Evolutionary conservation across 495 filamentous ascomycete genomes (phyloP).

Genomic region (Hypoxylon fragiforme): DNA sequence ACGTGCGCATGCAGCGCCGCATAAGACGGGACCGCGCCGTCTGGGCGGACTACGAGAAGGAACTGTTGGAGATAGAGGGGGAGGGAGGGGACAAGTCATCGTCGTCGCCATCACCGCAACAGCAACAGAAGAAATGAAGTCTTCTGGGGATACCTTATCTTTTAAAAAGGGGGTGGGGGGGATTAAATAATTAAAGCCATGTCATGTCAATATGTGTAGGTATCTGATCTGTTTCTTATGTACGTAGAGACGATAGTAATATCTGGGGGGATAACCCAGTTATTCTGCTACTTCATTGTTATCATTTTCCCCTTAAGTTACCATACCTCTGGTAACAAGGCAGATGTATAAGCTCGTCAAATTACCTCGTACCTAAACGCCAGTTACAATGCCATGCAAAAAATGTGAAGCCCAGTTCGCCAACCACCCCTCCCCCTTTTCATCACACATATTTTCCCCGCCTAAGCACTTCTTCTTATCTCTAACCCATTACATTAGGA

Average conservation of each 20-base stretch:
- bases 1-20: slow-evolving; percentile 65
- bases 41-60: slow-evolving; percentile 51
- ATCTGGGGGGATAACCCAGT: no score
- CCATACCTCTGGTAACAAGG: no score
- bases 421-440: slow-evolving; percentile 1
- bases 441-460: slow-evolving; percentile 6
- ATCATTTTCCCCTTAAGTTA: no score
- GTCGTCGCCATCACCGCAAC: neutral
- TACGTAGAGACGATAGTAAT: no score
- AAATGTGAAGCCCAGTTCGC: slow-evolving; percentile 23
- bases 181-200: no score
- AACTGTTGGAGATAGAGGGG: slow-evolving; percentile 29
- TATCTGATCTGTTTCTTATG: no score
- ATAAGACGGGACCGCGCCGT: slow-evolving; percentile 62
- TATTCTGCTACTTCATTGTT: no score
- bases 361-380: slow-evolving; percentile 28
- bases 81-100: slow-evolving; percentile 4
- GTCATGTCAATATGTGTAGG: no score
- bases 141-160: no score
- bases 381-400: slow-evolving; percentile 32
- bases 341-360: neutral
- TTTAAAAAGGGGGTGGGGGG: no score
- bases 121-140: slow-evolving; percentile 22
- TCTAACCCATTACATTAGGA: no score
- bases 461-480: no score